Evolutionary conservation across 768 basidiomycete species (phyloP), one percentile per base, ranked within the genome.

Genomic region (Epithele typhae): DNA sequence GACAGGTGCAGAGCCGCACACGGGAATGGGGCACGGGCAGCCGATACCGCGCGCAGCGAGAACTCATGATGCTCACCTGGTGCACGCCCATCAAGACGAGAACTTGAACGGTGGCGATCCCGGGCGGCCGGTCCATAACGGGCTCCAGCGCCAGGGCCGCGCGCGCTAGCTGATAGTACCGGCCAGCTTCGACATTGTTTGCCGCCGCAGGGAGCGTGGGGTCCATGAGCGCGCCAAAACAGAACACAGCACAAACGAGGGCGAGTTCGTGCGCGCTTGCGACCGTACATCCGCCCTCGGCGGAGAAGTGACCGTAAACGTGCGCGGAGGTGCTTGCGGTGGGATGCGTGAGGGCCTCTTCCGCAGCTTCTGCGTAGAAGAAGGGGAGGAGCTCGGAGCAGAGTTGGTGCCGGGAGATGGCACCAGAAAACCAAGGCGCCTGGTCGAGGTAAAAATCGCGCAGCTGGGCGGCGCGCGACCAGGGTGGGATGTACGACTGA

Each of bases 371-470:
- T 8, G 85, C 63, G 61, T 87, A 88, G 25, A 83, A 71, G 0
- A 81, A 78, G 3, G 75, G 69, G 22, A 87, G 59, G 27, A 81
- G 70, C 24, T 86, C 85, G 37, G 87, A 76, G 10, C 83, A 67
- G 34, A 88, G 71, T 51, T 89, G 85, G 14, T 68, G 69, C 36
- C 72, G 68, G 3, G 81, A 81, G 30, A 88, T 77, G 2, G 84
- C 81, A 18, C 84, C 81, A 48, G 85, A 87, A 59, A 87, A 86
- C 87, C 87, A 89, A 0, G 83, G 81, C 3, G 85, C 83, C 57
- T 84, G 81, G n/a, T 82, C 81, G 33, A 87, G 73, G 61, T 88
- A 89, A 11, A 85, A 69, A n/a, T 79, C 74, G 54, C 74, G 75
- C 25, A 89, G 71, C 25, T 77, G 73, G 37, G 64, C 68, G 0